Percentiles rank a stretch among this genome's conserved stretches.
phyloP scores from a whole-genome alignment of 2,329 filamentous ascomycete species.

The Blastomyces parvus region DNA sequence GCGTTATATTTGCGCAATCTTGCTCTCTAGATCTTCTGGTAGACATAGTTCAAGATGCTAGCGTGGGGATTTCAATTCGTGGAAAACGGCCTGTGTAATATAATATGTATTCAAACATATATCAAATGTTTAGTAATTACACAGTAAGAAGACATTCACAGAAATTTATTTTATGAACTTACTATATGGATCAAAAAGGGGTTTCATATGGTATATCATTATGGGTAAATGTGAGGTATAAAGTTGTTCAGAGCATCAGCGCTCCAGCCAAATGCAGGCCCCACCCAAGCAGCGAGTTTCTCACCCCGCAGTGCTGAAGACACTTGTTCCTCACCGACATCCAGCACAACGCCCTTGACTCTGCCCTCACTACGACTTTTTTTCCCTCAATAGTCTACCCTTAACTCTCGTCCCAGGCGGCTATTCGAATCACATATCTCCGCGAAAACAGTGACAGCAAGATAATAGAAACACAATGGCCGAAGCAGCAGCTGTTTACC shows the following conservation, averaged over 20 bases:
- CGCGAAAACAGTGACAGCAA: neutral
- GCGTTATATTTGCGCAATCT: neutral
- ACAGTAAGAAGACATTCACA: neutral
- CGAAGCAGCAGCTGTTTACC: conserved; percentile 39
- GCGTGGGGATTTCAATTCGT: too few relatives aligned
- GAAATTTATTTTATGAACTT: neutral
- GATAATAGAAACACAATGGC: conserved; percentile 5
- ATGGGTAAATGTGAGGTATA: neutral
- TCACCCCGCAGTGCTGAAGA: neutral
- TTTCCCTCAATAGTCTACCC: neutral
- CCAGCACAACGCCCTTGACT: neutral
- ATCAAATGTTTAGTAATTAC: neutral
- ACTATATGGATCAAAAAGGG: too few relatives aligned
- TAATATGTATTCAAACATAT: neutral
- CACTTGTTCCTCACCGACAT: neutral
- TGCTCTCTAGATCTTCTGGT: neutral
- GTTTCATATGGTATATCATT: too few relatives aligned
- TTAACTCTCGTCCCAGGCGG: neutral
- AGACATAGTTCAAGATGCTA: neutral
- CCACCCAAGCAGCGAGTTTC: neutral
- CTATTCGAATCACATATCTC: neutral
- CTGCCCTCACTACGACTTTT: neutral
- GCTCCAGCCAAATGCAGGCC: too few relatives aligned
- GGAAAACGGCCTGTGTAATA: too few relatives aligned
- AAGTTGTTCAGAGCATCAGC: neutral